Evolutionary conservation across 2,329 filamentous ascomycete species (phyloP).

Genomic region (Neospermospora avenae): DNA sequence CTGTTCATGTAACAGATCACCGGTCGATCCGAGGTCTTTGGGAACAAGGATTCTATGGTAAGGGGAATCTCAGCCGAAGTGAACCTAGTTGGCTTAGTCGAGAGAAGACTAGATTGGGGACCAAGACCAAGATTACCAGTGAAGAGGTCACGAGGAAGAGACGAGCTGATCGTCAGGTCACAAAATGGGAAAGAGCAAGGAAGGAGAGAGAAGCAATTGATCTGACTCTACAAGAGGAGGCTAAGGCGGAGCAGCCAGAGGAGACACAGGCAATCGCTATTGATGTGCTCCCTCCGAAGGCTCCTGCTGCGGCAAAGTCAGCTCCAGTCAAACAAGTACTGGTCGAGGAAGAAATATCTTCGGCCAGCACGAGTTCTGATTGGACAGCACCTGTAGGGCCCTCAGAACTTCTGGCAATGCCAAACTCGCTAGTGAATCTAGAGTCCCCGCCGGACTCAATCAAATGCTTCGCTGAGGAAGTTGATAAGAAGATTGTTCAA

Average conservation of each 20-base stretch:
- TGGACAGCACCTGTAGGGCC: constrained; percentile 26
- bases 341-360: background rate
- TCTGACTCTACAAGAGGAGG: constrained; percentile 59
- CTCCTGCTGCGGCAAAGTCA: background rate
- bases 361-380: background rate
- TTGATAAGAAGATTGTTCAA: background rate
- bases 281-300: background rate
- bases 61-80: constrained; percentile 87
- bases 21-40: constrained; percentile 77
- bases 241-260: constrained; percentile 10
- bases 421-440: constrained; percentile 41
- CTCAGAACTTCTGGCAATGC: constrained; percentile 49
- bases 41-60: constrained; percentile 97
- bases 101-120: constrained; percentile 69
- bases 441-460: background rate
- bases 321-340: background rate
- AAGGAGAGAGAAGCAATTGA: constrained; percentile 82
- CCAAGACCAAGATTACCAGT: constrained; percentile 65
- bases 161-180: constrained; percentile 74
- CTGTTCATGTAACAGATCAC: constrained; percentile 78
- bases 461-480: constrained; percentile 3
- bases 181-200: constrained; percentile 90
- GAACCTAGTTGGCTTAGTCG: constrained; percentile 90
- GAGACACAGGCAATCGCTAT: background rate
- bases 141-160: constrained; percentile 77